These are phyloP conservation scores for Porpolomopsis calyptriformis DNA, from an alignment of 768 basidiomycete species.

Conservation along the genomic window DNA sequence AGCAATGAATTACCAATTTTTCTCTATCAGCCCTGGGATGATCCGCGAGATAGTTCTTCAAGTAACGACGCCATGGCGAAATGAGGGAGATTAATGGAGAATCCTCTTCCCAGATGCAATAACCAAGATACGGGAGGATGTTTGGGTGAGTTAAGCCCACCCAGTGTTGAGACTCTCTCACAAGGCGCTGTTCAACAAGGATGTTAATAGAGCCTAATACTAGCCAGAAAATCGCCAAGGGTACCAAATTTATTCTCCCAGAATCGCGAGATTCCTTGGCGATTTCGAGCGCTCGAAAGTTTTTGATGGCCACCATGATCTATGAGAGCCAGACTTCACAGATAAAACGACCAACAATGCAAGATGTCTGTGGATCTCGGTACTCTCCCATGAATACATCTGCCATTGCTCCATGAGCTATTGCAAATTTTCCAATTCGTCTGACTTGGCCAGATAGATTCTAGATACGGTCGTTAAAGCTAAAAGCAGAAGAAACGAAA, in stretches of 20 bases:
- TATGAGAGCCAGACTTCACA: neutral
- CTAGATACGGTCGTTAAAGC: neutral
- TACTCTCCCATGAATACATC: neutral
- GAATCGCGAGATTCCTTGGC: neutral
- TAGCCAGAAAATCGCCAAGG: neutral
- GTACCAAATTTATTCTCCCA: neutral
- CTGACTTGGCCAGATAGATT: conserved; percentile 1
- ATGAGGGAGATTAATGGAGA: conserved; percentile 1
- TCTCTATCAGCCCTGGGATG: neutral
- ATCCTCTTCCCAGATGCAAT: neutral
- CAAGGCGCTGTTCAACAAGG: conserved; percentile 1
- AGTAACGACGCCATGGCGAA: neutral
- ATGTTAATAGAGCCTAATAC: neutral
- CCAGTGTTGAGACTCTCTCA: conserved; percentile 5
- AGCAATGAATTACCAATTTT: neutral
- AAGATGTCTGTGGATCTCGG: neutral
- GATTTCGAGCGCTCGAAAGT: neutral
- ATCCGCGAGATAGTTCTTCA: neutral
- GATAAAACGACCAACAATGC: neutral
- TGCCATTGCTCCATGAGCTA: neutral
- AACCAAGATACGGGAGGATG: conserved; percentile 3
- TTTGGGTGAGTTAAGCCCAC: conserved; percentile 1
- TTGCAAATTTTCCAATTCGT: neutral
- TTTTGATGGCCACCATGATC: conserved; percentile 2
- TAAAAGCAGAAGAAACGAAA: neutral